Evolutionary conservation across 768 basidiomycete species (phyloP), one percentile per base, ranked within the genome.

Genomic region (Leccinum sublutescens): DNA sequence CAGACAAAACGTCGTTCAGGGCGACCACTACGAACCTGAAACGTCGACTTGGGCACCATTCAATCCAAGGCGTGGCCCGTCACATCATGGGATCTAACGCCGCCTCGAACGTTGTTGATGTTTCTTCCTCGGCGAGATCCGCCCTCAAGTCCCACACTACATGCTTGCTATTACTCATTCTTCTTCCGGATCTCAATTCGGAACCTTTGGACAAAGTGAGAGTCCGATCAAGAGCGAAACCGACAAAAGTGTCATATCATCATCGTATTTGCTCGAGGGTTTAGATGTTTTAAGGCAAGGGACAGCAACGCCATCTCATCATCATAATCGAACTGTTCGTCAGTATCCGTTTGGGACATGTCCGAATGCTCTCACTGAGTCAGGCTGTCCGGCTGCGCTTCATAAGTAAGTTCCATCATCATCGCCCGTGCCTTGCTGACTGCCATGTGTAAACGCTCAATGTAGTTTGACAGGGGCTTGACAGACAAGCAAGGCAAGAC

Each of bases 141-240:
- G 68, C 55, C 57, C 67, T 62, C 69, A 68, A 56, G 60, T 70
- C 56, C 63, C 58, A 49, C 56, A 36, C 21, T 45, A 54, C 54
- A 21, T 40, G 14, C 43, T 45, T 45, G 19, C 43, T 45, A 45
- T 45, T 45, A 40, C 19, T 45, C 19, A 45, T 45, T 45, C 43
- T 36, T 33, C 52, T 34, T 47, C 58, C 68, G 68, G 68, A 69
- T 70, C 69, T 68, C 64, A 58, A 57, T 56, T 61, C 61, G 62
- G 59, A 55, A 23, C 48, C 49, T 60, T 56, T 45, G 49, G 31
- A 52, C 65, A 70, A 61, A 60, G 63, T 67, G 43, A 62, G 59
- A 57, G 57, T 50, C 67, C 67, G 62, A 69, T 69, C 62, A 62
- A 45, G 11, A 19, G 43, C 43, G 5, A 19, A 11, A 19, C 19